Evolutionary conservation across 495 filamentous ascomycete species (phyloP), one percentile per base, ranked within the genome.

Genomic region (Thozetella sp.): DNA sequence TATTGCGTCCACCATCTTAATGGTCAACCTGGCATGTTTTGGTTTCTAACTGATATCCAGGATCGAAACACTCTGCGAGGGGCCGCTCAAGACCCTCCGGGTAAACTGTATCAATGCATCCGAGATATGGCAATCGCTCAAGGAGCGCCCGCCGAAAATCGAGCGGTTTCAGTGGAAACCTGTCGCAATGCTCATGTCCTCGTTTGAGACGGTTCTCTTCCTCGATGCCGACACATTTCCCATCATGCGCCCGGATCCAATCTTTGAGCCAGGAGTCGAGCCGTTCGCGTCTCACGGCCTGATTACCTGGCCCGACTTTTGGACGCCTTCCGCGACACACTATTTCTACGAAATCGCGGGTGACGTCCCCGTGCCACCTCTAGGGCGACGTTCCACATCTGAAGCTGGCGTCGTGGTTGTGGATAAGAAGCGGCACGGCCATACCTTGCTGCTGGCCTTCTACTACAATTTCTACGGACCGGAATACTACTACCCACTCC

Each of bases 391-490:
- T 20, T 19, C 64, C 0, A 76, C 79, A 3, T 77, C 80, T 11
- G 86, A 89, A 68, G 75, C 82, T 1, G 87, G 87, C 0, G 76
- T 82, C 15, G 72, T 90, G 40, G 69, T 88, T 45, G 69, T 87
- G 19, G 82, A 83, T 20, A 81, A 90, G 60, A 70, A 72, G 40
- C 76, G 77, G 0, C 86, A 90, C 48, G 61, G 66, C 24, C 65
- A 71, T 25, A 79, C 80, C 1, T 69, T 89, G 9, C 69, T 88
- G 2, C 79, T 89, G 0, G 76, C 83, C 0, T 77, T 79, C 0
- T 90, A 89, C 58, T 89, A 90, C 70, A 89, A 88, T 62, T 80
- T 79, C 59, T 83, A 85, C 67, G 85, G 86, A 2, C 81, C 83
- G 1, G 67, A 76, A 0, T 77, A 84, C 60, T 89, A 86, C 67